Percentiles rank a stretch among this genome's conserved stretches.
Evolutionary conservation across 2,329 filamentous ascomycete species (phyloP).

Genomic region (Didymellaceae sp.): DNA sequence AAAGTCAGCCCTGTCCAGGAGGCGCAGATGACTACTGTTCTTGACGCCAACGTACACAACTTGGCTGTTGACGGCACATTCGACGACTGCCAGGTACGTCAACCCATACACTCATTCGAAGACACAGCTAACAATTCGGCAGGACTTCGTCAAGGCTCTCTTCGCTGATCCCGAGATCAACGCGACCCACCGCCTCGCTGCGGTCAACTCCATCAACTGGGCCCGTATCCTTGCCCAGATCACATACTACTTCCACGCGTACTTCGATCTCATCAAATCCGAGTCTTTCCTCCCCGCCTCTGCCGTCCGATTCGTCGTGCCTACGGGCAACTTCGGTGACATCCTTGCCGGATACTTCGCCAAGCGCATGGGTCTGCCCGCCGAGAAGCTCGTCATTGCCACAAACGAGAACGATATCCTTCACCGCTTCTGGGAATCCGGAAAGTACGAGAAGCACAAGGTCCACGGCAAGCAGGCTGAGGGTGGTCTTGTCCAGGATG

Average conservation of each 20-base stretch:
- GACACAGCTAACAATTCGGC: constrained; percentile 29
- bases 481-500: constrained; percentile 62
- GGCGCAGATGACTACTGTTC: constrained; percentile 94
- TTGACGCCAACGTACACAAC: constrained; percentile 92
- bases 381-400: constrained; percentile 87
- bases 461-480: constrained; percentile 64
- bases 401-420: constrained; percentile 99
- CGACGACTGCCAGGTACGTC: constrained; percentile 83
- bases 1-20: constrained; percentile 92
- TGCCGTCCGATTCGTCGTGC: constrained; percentile 82
- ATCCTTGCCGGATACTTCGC: constrained; percentile 94
- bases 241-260: constrained; percentile 95
- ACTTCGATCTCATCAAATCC: constrained; percentile 77
- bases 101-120: background rate
- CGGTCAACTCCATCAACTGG: constrained; percentile 97
- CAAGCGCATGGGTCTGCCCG: constrained; percentile 84
- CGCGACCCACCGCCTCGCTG: constrained; percentile 79
- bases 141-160: constrained; percentile 92
- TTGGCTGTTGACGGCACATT: constrained; percentile 89
- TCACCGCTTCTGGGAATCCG: constrained; percentile 90
- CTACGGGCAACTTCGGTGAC: constrained; percentile 96
- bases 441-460: constrained; percentile 85
- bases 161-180: constrained; percentile 89
- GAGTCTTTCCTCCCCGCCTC: constrained; percentile 66
- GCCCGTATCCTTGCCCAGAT: constrained; percentile 95